A percentile compares a stretch with the other conserved stretches of the same genome.
phyloP scores from a whole-genome alignment of 2,329 filamentous ascomycete species.

The Phaeophleospora eucalypticola region DNA sequence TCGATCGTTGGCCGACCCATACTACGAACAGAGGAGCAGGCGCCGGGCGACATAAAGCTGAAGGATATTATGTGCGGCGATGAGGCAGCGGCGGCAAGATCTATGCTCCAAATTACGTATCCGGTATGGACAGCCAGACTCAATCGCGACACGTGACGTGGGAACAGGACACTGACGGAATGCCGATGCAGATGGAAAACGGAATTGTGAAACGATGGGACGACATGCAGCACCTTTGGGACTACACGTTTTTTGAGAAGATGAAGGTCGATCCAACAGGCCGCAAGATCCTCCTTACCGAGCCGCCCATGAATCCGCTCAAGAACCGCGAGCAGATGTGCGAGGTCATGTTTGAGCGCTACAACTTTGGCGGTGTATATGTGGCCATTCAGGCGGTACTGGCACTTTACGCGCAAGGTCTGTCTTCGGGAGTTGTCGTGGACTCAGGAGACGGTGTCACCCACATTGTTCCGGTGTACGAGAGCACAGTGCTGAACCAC shows the following conservation, averaged over 20 bases:
- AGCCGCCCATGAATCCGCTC: constrained; percentile 95
- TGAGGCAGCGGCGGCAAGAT: constrained; percentile 90
- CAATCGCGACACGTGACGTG: not conserved
- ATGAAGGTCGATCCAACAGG: constrained; percentile 85
- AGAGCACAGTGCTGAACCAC: constrained; percentile 96
- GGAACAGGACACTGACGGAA: constrained; percentile 14
- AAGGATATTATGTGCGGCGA: constrained; percentile 99
- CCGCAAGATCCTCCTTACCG: constrained; percentile 94
- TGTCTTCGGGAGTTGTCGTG: constrained; percentile 81
- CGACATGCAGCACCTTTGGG: constrained; percentile 99
- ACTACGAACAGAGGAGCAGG: constrained; percentile 87
- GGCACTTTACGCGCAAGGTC: constrained; percentile 92
- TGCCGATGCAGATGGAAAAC: constrained; percentile 76
- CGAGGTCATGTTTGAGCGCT: constrained; percentile 98
- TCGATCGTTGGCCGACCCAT: constrained; percentile 98
- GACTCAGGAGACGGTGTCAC: constrained; percentile 98
- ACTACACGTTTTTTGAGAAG: constrained; percentile 98
- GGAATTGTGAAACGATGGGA: constrained; percentile 99
- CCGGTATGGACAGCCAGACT: constrained; percentile 54
- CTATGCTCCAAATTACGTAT: constrained; percentile 97
- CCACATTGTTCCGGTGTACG: constrained; percentile 97
- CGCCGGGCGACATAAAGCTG: constrained; percentile 63
- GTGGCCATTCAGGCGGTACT: constrained; percentile 97
- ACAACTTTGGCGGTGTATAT: constrained; percentile 93
- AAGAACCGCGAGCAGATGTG: constrained; percentile 97